phyloP scores from a whole-genome alignment of 176 grass and related monocot species.

The Tuctoria greenei region DNA sequence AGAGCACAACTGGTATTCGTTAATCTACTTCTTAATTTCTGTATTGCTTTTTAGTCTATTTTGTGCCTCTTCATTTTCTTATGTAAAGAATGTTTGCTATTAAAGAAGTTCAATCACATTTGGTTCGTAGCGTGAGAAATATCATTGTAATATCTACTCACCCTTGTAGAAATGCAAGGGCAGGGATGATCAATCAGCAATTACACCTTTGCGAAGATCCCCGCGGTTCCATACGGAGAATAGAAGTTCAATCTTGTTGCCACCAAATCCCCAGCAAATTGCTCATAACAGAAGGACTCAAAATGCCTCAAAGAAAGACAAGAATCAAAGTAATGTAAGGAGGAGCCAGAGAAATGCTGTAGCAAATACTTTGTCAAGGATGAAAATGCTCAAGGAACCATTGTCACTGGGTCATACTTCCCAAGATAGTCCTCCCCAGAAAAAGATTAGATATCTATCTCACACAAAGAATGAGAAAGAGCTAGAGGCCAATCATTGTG shows the following conservation, averaged over 20 bases:
- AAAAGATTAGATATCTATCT: conserved; percentile 6
- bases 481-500: background rate
- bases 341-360: conserved; percentile 4
- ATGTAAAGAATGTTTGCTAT: background rate
- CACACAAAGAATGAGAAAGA: conserved; percentile 16
- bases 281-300: background rate
- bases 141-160: conserved; percentile 15
- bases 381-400: background rate
- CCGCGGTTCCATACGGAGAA: conserved; percentile 14
- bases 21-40: background rate
- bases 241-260: background rate
- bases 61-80: background rate
- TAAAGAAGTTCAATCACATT: background rate
- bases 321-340: conserved; percentile 15
- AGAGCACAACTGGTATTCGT: background rate
- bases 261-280: background rate
- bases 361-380: conserved; percentile 14
- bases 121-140: background rate
- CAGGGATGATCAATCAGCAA: conserved; percentile 6
- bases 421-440: conserved; percentile 8
- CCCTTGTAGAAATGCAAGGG: conserved; percentile 29
- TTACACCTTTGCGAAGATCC: conserved; percentile 32
- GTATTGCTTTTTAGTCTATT: background rate
- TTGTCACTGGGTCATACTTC: background rate
- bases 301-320: conserved; percentile 10